phyloP scores from a whole-genome alignment of 129 eudicot genomes.

The Rutidosis leptorrhynchoides region DNA sequence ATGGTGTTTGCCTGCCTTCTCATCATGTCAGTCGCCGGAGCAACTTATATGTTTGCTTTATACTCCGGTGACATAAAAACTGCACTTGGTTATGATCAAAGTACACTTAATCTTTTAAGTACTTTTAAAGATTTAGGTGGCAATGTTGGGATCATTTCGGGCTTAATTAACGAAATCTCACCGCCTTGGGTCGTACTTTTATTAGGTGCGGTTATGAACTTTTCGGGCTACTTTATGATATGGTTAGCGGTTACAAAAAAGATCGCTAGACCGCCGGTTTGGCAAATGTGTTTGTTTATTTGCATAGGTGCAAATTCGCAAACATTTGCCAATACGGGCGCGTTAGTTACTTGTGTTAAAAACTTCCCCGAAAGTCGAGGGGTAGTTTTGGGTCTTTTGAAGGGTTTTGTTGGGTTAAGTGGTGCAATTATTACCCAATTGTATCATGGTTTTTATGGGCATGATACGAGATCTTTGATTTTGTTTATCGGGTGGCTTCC shows the following conservation, averaged over 20 bases:
- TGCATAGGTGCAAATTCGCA: conserved; percentile 80
- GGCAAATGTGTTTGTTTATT: conserved; percentile 86
- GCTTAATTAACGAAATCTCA: conserved; percentile 59
- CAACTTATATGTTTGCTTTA: conserved; percentile 73
- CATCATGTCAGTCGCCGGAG: conserved; percentile 72
- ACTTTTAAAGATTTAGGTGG: conserved; percentile 81
- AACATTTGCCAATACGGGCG: conserved; percentile 72
- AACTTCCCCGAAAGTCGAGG: conserved; percentile 80
- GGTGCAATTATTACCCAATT: conserved; percentile 80
- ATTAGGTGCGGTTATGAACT: conserved; percentile 67
- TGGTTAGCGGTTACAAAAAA: conserved; percentile 63
- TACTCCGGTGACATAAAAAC: conserved; percentile 67
- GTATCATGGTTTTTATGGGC: conserved; percentile 54
- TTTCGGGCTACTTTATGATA: conserved; percentile 76
- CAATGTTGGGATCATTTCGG: conserved; percentile 61
- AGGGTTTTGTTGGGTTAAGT: conserved; percentile 81
- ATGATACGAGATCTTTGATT: conserved; percentile 49
- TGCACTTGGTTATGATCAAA: conserved; percentile 74
- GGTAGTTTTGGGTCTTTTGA: conserved; percentile 64
- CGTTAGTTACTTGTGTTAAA: conserved; percentile 72
- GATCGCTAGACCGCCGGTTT: conserved; percentile 40
- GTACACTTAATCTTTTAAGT: conserved; percentile 67
- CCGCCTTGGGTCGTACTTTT: conserved; percentile 88
- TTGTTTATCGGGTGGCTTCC: conserved; percentile 78
- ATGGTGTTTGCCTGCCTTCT: conserved; percentile 66